Base-by-base conservation (phyloP, 257 asterid species). In the Ocimum tenuiflorum region DNA sequence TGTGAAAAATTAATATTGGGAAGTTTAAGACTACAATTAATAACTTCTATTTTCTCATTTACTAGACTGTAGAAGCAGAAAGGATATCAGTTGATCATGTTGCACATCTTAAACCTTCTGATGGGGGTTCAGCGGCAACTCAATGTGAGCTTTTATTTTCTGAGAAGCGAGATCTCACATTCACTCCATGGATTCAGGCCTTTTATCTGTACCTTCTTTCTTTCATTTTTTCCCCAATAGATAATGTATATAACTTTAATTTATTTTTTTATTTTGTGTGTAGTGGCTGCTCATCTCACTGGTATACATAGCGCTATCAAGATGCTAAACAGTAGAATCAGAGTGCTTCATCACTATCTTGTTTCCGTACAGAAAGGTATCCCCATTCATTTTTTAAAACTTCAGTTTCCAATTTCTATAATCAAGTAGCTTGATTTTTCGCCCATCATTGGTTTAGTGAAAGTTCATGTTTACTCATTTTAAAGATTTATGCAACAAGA, bases 41-140 rank as follows among this genome's bases (percentile, higher is more conserved):
- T 17, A 49, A 45, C 3, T 27, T 27, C 31, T 60, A 7, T 48
- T 52, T 60, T 41, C 14, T 76, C 65, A 52, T 64, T 76, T 71
- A 14, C 17, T 39, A 92, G 99, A 92, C 99, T 10, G 99, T 92
- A 50, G 99, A 92, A 84, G 99, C 99, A 59, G 99, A 92, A 78
- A 72, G 97, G 67, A 92, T 92, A 65, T 92, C 99, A 15, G 97
- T 92, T 56, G 99, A 92, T 79, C 99, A 89, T 75, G 97, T 92
- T 24, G 97, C 99, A 33, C 97, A 92, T 78, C 94, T 92, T 36
- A 92, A 92, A 77, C 95, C 96, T 69, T 92, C 99, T 57, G 96
- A 89, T 74, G 95, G 99, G 63, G 96, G 99, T 76, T 92, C 97
- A 62, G 99, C 97, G 65, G 96, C 99, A 64, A 92, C 99, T 63